These are phyloP conservation scores for Tolypocladium paradoxum DNA, from an alignment of 2,329 filamentous ascomycete species.

Conservation along the genomic window DNA sequence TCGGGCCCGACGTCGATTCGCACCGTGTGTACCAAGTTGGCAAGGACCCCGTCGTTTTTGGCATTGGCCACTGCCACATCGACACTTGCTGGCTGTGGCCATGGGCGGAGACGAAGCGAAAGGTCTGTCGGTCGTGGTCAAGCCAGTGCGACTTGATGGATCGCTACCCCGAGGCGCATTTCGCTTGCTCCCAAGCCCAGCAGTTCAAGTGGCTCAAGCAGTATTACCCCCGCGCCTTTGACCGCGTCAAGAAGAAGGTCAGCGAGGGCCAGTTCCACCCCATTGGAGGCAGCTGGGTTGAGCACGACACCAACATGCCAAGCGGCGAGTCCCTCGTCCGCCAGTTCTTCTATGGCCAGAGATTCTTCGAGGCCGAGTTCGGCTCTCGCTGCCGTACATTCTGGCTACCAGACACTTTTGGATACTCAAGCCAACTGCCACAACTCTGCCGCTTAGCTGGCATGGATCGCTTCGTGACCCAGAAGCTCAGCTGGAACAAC, in stretches of 20 bases:
- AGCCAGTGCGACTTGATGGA: constrained; percentile 96
- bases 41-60: constrained; percentile 68
- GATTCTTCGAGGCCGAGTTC: constrained; percentile 90
- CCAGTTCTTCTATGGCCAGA: constrained; percentile 91
- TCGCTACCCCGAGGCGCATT: constrained; percentile 84
- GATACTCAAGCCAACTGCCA: constrained; percentile 89
- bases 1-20: constrained; percentile 73
- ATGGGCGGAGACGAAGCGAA: constrained; percentile 94
- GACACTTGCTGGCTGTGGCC: constrained; percentile 99
- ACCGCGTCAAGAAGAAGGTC: constrained; percentile 84
- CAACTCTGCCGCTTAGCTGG: constrained; percentile 89
- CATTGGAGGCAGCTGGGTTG: constrained; percentile 96
- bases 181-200: constrained; percentile 87
- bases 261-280: constrained; percentile 86
- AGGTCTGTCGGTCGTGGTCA: constrained; percentile 91
- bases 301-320: constrained; percentile 96
- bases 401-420: constrained; percentile 97
- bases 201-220: constrained; percentile 97
- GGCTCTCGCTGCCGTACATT: constrained; percentile 83
- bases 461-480: constrained; percentile 93
- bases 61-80: constrained; percentile 94
- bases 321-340: constrained; percentile 88
- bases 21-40: constrained; percentile 72
- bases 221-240: constrained; percentile 78
- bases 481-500: constrained; percentile 99